Evolutionary conservation across 169 alveolate genomes (phyloP).

Genomic region (Eimeria zaria): DNA sequence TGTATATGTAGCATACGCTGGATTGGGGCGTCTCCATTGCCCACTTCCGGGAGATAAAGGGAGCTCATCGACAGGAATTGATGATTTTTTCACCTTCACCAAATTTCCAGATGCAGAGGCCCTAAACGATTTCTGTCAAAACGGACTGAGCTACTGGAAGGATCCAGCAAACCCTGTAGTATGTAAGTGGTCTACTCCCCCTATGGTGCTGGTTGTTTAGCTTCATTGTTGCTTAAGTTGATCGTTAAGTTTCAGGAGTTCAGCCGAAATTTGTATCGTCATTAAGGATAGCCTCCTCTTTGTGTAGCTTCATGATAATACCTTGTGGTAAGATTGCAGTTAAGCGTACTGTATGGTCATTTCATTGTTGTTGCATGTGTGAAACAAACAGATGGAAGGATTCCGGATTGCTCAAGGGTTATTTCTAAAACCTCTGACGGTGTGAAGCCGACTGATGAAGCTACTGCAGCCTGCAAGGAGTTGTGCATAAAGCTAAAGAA

Average conservation of each 20-base stretch:
- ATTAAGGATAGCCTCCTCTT: neutral
- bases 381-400: neutral
- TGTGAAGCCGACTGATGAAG: neutral
- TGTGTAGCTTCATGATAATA: neutral
- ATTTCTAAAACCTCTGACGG: neutral
- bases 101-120: neutral
- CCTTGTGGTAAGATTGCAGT: neutral
- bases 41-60: conserved; percentile 7
- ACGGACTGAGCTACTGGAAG: conserved; percentile 38
- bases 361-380: neutral
- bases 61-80: neutral
- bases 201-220: too few species aligned
- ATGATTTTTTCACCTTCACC: conserved; percentile 45
- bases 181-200: neutral
- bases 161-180: conserved; percentile 14
- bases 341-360: neutral
- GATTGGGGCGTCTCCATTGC: conserved; percentile 33
- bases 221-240: neutral
- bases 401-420: conserved; percentile 44
- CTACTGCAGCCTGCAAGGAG: neutral
- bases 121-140: conserved; percentile 21
- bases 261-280: neutral
- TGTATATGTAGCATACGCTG: conserved; percentile 28
- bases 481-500: neutral
- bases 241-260: neutral